Percentiles rank a stretch among this genome's conserved stretches.
These are phyloP conservation scores for Backusella australiensis DNA, from an alignment of 192 early-diverging fungal species.

Conservation along the genomic window DNA sequence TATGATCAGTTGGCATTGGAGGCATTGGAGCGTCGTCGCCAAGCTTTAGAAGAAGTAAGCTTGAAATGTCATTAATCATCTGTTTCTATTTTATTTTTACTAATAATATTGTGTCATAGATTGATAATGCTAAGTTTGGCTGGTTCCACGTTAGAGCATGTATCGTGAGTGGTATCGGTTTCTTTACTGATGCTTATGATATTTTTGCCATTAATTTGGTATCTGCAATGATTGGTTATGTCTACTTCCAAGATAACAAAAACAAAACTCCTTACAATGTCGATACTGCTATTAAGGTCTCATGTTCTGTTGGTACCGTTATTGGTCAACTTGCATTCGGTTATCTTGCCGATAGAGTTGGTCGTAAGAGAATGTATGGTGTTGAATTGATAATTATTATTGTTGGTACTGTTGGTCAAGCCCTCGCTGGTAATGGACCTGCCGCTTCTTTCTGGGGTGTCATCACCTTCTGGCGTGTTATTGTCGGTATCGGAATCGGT, in stretches of 20 bases:
- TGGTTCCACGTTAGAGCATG: conserved; percentile 77
- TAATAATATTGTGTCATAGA: conserved; percentile 23
- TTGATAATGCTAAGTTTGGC: conserved; percentile 74
- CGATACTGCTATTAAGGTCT: conserved; percentile 88
- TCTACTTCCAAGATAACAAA: conserved; percentile 49
- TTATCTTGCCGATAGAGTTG: conserved; percentile 82
- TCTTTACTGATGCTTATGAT: conserved; percentile 94
- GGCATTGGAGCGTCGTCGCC: conserved; percentile 17
- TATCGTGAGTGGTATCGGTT: conserved; percentile 73
- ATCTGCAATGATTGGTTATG: conserved; percentile 77
- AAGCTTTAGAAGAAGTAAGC: conserved; percentile 24
- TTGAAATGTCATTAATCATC: not conserved
- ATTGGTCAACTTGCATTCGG: conserved; percentile 88
- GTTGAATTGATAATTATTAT: conserved; percentile 92
- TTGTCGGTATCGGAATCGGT: conserved; percentile 93
- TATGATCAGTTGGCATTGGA: not conserved
- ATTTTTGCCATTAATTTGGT: conserved; percentile 91
- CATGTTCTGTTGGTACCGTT: conserved; percentile 86
- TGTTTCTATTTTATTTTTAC: not conserved
- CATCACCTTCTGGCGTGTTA: conserved; percentile 85
- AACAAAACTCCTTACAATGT: conserved; percentile 58
- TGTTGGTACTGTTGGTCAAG: conserved; percentile 78
- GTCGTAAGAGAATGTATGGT: conserved; percentile 89
- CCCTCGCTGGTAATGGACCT: conserved; percentile 71
- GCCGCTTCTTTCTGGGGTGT: conserved; percentile 60